Evolutionary conservation across 2,329 filamentous ascomycete genomes (phyloP), one percentile per base, ranked within the genome.

Genomic region (Torrubiellomyces zombiae): DNA sequence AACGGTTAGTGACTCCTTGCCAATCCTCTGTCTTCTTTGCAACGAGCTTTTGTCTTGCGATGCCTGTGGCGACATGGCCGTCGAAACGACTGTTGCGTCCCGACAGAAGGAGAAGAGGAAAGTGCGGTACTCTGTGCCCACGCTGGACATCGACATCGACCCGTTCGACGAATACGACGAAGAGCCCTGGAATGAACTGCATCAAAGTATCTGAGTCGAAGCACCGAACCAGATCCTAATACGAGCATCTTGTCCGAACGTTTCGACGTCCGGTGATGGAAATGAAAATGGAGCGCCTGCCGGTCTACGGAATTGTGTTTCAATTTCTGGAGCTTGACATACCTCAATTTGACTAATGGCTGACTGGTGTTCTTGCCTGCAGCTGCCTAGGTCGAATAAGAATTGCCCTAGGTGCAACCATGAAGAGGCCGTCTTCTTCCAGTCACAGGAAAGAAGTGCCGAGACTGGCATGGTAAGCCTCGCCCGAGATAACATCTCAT

Each of bases 341-440:
- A n/a, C n/a, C n/a, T n/a, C n/a, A n/a, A n/a, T n/a, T n/a, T n/a
- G n/a, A n/a, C n/a, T n/a, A n/a, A n/a, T 50, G 45, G 55, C 59
- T 63, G 53, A 63, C 55, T 38, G 28, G 37, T 37, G 38, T 44
- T 44, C 39, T 40, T 34, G 39, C 31, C 40, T 63, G 47, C 69
- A 94, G 85, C 79, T 95, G 51, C 89, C 89, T 36, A 76, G 85
- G 43, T 75, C 82, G 42, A 80, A 82, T 49, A 82, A 79, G 55
- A 66, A 67, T 32, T 98, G 89, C 57, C 82, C 83, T 26, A 67
- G 63, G 39, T 98, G 91, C 62, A 66, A 68, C 37, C 78, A 89
- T 51, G 71, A 73, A 39, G 85, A 95, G 56, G 83, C 85, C 22
- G 91, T 98, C 31, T 98, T 93, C 59, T 98, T 98, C 62, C 89